Evolutionary conservation across 371 early-diverging fungal species (phyloP).

Genomic region (Mycotypha africana): DNA sequence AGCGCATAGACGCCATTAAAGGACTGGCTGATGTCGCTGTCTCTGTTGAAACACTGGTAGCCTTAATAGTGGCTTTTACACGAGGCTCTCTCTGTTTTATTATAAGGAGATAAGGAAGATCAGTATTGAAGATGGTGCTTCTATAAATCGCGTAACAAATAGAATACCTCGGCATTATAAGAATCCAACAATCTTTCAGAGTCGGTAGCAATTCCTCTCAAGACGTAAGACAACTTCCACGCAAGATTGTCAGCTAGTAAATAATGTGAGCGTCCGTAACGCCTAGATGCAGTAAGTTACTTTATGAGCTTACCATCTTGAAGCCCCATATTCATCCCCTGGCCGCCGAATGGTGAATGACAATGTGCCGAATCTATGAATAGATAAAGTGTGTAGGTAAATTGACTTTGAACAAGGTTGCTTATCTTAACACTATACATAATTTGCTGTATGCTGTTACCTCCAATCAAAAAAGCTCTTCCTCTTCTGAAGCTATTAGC

Average conservation of each 20-base stretch:
- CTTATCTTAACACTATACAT: too few relatives aligned
- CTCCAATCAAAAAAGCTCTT: conserved; percentile 35
- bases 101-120: background rate
- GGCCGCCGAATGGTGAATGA: conserved; percentile 27
- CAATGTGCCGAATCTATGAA: conserved; percentile 38
- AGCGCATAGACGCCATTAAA: background rate
- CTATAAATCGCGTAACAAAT: background rate
- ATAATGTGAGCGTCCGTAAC: too few relatives aligned
- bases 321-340: conserved; percentile 30
- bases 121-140: background rate
- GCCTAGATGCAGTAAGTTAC: too few relatives aligned
- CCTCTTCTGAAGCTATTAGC: conserved; percentile 30
- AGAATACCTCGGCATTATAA: conserved; percentile 28
- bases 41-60: conserved; percentile 9
- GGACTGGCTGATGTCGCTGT: background rate
- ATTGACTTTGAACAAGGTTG: background rate
- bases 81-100: conserved; percentile 10
- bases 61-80: conserved; percentile 8
- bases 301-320: conserved; percentile 37
- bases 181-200: conserved; percentile 32
- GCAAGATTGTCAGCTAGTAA: conserved; percentile 34
- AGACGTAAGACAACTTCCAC: conserved; percentile 37
- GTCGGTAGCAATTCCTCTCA: conserved; percentile 15
- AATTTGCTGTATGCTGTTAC: too few relatives aligned
- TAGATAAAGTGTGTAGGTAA: too few relatives aligned